phyloP scores from a whole-genome alignment of 306 rosid species.

The Delonix regia region DNA sequence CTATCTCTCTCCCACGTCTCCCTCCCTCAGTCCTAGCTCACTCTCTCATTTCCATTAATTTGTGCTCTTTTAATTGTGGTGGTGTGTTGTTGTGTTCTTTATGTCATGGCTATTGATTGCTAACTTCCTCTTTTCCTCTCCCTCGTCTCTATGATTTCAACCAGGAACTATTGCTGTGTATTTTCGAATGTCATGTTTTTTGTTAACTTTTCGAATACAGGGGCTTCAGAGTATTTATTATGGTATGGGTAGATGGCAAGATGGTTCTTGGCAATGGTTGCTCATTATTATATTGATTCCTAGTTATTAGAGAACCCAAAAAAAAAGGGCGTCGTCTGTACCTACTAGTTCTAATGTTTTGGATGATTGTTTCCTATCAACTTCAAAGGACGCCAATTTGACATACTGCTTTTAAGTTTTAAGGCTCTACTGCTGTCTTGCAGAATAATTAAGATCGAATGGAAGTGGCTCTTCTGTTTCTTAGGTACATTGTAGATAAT shows the following conservation, averaged over 20 bases:
- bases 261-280: background rate
- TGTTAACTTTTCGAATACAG: background rate
- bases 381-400: background rate
- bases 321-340: background rate
- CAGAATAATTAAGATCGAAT: background rate
- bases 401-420: background rate
- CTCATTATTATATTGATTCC: background rate
- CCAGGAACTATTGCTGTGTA: background rate
- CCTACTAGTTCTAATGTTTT: background rate
- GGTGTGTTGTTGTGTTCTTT: background rate
- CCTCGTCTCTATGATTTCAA: background rate
- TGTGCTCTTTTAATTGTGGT: background rate
- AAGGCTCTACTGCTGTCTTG: background rate
- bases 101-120: background rate
- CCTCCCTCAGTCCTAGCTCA: background rate
- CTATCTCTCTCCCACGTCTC: background rate
- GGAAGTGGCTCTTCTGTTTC: background rate
- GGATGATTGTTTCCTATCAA: background rate
- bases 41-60: background rate
- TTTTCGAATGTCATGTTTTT: background rate
- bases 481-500: background rate
- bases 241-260: background rate
- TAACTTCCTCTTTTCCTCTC: background rate
- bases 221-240: background rate
- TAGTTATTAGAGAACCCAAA: background rate